Conservation (phyloP, 441 rosid genomes). For the Gossypium davidsonii region DNA sequence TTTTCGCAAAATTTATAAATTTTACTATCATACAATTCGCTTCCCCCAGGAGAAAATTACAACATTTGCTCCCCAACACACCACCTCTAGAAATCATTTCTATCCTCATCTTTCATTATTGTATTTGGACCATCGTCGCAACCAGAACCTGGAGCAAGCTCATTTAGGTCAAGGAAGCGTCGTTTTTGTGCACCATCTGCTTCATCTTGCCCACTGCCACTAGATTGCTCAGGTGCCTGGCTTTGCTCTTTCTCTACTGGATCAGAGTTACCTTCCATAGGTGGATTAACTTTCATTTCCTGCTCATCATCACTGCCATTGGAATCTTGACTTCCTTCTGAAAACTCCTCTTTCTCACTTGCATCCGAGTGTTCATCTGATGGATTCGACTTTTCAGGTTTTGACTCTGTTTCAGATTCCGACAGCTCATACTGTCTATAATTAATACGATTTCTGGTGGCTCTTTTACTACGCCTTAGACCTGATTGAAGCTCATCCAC, state of each 20-base stretch:
- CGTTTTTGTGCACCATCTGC: conserved; percentile 51
- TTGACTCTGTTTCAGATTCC: conserved; percentile 78
- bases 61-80: conserved; percentile 29
- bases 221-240: conserved; percentile 41
- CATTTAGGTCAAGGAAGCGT: conserved; percentile 85
- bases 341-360: conserved; percentile 58
- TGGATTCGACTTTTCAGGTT: conserved; percentile 45
- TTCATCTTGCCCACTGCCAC: conserved; percentile 55
- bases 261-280: conserved; percentile 36
- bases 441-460: conserved; percentile 61
- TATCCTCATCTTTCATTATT: conserved; percentile 59
- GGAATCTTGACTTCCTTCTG: conserved; percentile 63
- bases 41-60: conserved; percentile 20
- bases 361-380: conserved; percentile 54
- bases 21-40: conserved; percentile 46
- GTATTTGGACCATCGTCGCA: conserved; percentile 80
- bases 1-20: conserved; percentile 48
- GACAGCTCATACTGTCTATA: conserved; percentile 77
- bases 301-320: conserved; percentile 52
- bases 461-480: conserved; percentile 91
- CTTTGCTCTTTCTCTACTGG: conserved; percentile 38
- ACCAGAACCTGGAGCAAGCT: conserved; percentile 89
- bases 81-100: conserved; percentile 51
- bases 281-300: conserved; percentile 46
- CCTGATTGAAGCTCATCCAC: conserved; percentile 71